Percentiles rank a stretch among this genome's conserved stretches.
Evolutionary conservation across 441 rosid species (phyloP).

Genomic region (Kokia cookei): DNA sequence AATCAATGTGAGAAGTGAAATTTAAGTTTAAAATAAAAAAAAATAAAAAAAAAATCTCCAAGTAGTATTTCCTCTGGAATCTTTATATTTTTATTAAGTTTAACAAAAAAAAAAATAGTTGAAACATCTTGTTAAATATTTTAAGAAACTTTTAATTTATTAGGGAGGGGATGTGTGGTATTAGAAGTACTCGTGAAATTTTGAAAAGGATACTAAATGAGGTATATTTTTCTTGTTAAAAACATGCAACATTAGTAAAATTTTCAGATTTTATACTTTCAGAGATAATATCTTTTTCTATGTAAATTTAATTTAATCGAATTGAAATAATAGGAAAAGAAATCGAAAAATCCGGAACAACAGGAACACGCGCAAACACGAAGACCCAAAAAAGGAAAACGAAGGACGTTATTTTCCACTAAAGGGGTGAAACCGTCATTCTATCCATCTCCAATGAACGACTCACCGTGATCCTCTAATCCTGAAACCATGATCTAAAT

Average conservation of each 20-base stretch:
- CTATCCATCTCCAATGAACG: background rate
- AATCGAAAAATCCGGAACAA: conserved; percentile 1
- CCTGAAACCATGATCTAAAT: background rate
- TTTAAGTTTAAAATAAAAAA: too few relatives aligned
- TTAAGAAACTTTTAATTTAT: too few relatives aligned
- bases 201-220: background rate
- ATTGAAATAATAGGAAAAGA: background rate
- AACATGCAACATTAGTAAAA: background rate
- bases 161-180: too few relatives aligned
- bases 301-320: background rate
- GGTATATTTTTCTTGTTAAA: background rate
- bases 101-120: too few relatives aligned
- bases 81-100: too few relatives aligned
- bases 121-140: too few relatives aligned
- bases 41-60: too few relatives aligned
- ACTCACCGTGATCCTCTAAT: conserved; percentile 28
- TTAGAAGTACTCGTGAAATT: background rate
- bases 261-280: background rate
- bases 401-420: conserved; percentile 10
- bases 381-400: background rate
- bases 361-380: background rate
- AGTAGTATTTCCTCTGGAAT: too few relatives aligned
- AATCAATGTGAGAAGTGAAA: too few relatives aligned
- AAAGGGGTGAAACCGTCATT: conserved; percentile 19
- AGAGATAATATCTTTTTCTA: too few relatives aligned